Conservation (phyloP, 202 grass and related monocot genomes). For the Setaria italica region DNA sequence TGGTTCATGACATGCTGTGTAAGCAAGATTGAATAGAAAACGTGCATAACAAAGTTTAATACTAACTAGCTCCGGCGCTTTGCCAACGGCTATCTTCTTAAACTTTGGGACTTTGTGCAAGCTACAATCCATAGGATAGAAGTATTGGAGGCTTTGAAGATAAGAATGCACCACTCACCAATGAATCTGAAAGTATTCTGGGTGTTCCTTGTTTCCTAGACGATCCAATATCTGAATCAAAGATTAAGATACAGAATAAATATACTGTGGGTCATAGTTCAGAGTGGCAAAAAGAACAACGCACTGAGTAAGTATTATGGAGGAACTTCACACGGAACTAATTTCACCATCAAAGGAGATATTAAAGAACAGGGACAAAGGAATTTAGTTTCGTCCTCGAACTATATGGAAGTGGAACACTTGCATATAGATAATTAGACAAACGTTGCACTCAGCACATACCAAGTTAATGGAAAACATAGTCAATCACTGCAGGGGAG, state of each 20-base stretch:
- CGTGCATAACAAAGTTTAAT: conserved; percentile 24
- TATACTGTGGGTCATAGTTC: neutral
- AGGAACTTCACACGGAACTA: neutral
- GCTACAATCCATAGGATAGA: neutral
- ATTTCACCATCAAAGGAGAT: neutral
- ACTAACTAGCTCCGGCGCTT: neutral
- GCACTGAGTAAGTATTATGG: neutral
- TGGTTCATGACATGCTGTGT: neutral
- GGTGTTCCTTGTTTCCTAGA: conserved; percentile 22
- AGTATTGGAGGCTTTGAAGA: neutral
- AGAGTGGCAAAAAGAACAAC: neutral
- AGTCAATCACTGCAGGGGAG: neutral
- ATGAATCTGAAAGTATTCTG: conserved; percentile 7
- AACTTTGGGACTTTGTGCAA: neutral
- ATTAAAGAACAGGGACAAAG: neutral
- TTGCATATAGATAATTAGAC: neutral
- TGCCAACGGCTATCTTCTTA: neutral
- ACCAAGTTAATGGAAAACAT: neutral
- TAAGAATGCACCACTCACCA: conserved; percentile 23
- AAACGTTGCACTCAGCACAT: too few species aligned
- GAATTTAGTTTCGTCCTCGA: neutral
- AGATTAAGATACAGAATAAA: neutral
- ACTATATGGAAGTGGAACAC: neutral
- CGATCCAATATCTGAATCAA: conserved; percentile 21
- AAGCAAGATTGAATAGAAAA: neutral